These are phyloP conservation scores for Starmerella apicola DNA, from an alignment of 805 yeast species.

Conservation along the genomic window DNA sequence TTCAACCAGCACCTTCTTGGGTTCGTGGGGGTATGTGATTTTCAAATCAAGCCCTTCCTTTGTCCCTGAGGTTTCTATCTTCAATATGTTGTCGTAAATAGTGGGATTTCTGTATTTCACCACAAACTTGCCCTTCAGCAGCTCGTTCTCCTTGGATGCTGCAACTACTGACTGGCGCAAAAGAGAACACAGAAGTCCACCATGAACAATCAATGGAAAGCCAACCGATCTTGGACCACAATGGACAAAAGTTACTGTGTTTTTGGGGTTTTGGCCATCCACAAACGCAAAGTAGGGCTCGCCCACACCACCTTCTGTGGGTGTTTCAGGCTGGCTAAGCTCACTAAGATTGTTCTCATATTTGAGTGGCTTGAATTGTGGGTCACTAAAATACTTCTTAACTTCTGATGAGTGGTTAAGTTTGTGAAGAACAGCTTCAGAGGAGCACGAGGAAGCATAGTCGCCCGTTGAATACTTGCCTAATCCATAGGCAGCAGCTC, in stretches of 20 bases:
- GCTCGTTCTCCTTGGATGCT: slow-evolving; percentile 30
- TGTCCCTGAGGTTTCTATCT: slow-evolving; percentile 41
- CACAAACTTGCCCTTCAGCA: slow-evolving; percentile 23
- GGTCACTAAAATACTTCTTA: background rate
- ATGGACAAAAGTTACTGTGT: slow-evolving; percentile 57
- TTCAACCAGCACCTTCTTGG: slow-evolving; percentile 32
- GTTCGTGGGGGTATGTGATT: slow-evolving; percentile 36
- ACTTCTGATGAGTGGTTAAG: background rate
- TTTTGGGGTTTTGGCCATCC: slow-evolving; percentile 41
- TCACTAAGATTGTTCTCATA: background rate
- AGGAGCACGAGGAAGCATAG: background rate
- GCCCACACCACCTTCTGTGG: slow-evolving; percentile 34
- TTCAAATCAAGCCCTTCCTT: slow-evolving; percentile 27
- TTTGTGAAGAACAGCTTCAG: background rate
- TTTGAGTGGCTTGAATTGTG: background rate
- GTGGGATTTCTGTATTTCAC: slow-evolving; percentile 57
- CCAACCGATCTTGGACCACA: slow-evolving; percentile 72
- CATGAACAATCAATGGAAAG: slow-evolving; percentile 77
- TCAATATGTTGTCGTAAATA: slow-evolving; percentile 61
- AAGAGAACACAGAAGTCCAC: slow-evolving; percentile 74
- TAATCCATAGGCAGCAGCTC: background rate
- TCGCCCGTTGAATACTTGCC: background rate
- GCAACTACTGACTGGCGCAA: slow-evolving; percentile 59
- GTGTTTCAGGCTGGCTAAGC: background rate
- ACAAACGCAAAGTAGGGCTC: slow-evolving; percentile 62